Base-by-base conservation (phyloP, 179 eudicot species). In the Silene coronaria region DNA sequence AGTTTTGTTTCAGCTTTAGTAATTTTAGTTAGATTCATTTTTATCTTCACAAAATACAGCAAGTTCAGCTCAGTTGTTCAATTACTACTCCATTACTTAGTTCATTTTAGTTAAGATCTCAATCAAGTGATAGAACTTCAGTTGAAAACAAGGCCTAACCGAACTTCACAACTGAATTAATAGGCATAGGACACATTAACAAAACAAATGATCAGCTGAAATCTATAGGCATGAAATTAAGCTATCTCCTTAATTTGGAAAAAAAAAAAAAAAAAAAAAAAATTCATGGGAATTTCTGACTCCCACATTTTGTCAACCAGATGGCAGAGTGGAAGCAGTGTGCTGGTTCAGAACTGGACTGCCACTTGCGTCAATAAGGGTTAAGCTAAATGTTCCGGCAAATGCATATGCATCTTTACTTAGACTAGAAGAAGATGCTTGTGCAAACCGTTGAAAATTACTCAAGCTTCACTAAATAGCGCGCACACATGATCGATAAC, bases 11-110 rank as follows among this genome's bases (percentile, higher is more conserved):
- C 21, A 17, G 58, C 58, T n/a, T 53, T 53, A 53, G 6, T 53
- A 53, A 53, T 14, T 53, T 53, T 17, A 51, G 97, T 95, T 42
- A 10, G 48, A 13, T 42, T 42, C 48, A 42, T 42, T 42, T 42
- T 42, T 42, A 42, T 42, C 48, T 10, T 42, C 13, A 42, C 0
- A 42, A 42, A 9, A 42, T 53, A 95, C 97, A 87, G 91, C 99
- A 78, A 61, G 30, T 95, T 97, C 51, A 93, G 91, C 88, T 95
- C 97, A 70, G 93, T 91, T 60, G 96, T 91, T 84, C 89, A 51
- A 51, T 17, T 53, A 53, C 21, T 16, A 53, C 48, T 42, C 48
- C 48, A 42, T 16, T 53, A 53, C 32, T 64, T 46, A 65, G 42
- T 64, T 64, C 22, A 64, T 13, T 2, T 66, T 4, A 17, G 3